A percentile compares a stretch with the other conserved stretches of the same genome.
Evolutionary conservation across 768 basidiomycete genomes (phyloP).

Genomic region (Mycena latifolia): DNA sequence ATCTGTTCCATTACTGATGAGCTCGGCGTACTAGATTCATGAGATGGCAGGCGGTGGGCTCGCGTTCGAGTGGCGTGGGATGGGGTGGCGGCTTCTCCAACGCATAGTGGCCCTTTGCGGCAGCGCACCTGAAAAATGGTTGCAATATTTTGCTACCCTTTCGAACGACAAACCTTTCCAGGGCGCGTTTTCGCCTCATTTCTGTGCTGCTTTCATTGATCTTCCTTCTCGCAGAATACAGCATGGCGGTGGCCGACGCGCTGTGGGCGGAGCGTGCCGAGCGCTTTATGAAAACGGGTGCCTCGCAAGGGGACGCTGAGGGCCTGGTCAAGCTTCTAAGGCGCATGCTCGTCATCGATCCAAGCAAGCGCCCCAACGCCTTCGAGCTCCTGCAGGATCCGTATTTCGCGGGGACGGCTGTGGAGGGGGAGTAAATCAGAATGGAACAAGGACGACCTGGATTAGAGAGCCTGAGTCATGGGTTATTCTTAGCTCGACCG

Average conservation of each 20-base stretch:
- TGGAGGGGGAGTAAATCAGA: too few species aligned
- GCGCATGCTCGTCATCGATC: neutral
- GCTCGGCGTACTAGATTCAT: neutral
- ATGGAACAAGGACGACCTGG: too few species aligned
- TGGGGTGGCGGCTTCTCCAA: neutral
- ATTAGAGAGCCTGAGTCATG: too few species aligned
- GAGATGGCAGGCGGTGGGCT: neutral
- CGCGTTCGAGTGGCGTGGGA: neutral
- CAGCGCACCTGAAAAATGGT: neutral
- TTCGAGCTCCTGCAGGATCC: neutral
- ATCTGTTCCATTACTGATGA: neutral
- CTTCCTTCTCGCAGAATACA: too few species aligned
- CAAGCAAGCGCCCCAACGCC: neutral
- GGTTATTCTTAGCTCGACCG: too few species aligned
- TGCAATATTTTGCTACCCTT: neutral
- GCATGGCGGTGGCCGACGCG: neutral
- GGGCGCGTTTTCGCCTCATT: too few species aligned
- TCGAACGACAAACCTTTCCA: too few species aligned
- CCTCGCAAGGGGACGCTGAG: neutral
- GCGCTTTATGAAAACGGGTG: neutral
- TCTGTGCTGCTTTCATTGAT: too few species aligned
- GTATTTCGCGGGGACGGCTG: too few species aligned
- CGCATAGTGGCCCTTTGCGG: neutral
- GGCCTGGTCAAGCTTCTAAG: neutral
- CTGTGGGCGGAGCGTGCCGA: neutral